Evolutionary conservation across 768 basidiomycete species (phyloP), one percentile per base, ranked within the genome.

Genomic region (Lentinula sp.): DNA sequence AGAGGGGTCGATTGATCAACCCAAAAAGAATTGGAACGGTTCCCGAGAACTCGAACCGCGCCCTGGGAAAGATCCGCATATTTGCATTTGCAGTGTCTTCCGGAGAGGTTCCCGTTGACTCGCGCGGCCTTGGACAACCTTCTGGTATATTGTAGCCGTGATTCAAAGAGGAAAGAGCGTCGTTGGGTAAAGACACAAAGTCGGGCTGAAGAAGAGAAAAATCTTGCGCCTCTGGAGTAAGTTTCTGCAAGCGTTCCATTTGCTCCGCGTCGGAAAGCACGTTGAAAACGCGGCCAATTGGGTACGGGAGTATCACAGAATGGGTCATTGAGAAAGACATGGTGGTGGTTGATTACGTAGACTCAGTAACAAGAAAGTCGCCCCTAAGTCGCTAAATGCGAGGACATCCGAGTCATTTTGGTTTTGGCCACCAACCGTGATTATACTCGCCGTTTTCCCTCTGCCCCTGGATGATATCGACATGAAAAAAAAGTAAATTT

Each of bases 301-400:
- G 35, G 18, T 54, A 39, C 6, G 53, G 53, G 9, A 54, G 53
- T 4, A 54, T 4, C 3, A 54, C 37, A 39, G 34, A 21, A 39
- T 54, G 53, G 53, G 32, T 35, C 53, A 54, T 54, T 4, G 53
- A 54, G 35, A 54, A 54, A 23, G 53, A 54, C 53, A 54, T 54
- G 21, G 5, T 54, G 49, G 28, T 28, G 28, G 28, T 28, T 28
- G 28, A 28, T 28, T 23, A 23, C 23, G 23, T 23, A 23, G 23
- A 23, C 23, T 23, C 23, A 23, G 23, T 23, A 23, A 23, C 23
- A 23, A 23, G 23, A 23, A 23, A 23, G 23, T 23, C 23, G 23
- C 23, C 23, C 23, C 23, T 23, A 23, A 23, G 23, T 23, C 23
- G 23, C 23, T 23, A 2, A 2, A 23, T 23, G 23, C 23, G 23